Evolutionary conservation across 129 eudicot genomes (phyloP), one percentile per base, ranked within the genome.

Genomic region (Flaveria linearis): DNA sequence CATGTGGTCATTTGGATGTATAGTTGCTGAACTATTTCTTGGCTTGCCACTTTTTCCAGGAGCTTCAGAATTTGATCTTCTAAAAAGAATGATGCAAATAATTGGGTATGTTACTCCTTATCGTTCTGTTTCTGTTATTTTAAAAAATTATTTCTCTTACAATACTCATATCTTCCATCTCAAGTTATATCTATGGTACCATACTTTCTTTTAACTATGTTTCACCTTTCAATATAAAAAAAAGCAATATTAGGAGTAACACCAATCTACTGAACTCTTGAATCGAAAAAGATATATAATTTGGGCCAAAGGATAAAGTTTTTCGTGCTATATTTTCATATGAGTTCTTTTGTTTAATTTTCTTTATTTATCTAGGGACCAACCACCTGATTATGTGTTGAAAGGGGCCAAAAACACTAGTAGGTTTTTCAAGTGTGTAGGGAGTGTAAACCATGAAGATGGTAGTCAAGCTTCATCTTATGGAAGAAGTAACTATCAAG

Each of bases 1-100:
- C 87, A 93, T 93, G 98, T 93, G 98, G 98, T 93, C 98, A 64
- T 93, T 93, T 84, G 98, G 98, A 57, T 93, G 97, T 85, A 93
- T 93, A 73, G 98, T 93, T 74, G 98, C 96, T 83, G 98, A 93
- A 76, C 65, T 93, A 68, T 93, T 91, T 89, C 86, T 93, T 72
- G 98, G 98, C 53, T 85, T 91, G 18, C 98, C 98, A 4, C 87
- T 93, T 84, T 93, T 93, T 76, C 97, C 97, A 60, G 98, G 97
- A 65, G 90, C 86, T 51, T 93, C 98, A 9, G 98, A 93, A 82
- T 93, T 85, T 86, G 98, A 93, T 87, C 96, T 93, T 81, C 74
- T 88, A 57, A 88, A 78, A 75, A 87, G 98, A 86, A 93, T 91
- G 98, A 84, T 93, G 26, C 83, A 88, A 63, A 90, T 93, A 75